A percentile compares a stretch with the other conserved stretches of the same genome.
phyloP scores from a whole-genome alignment of 495 filamentous ascomycete species.

The Xylaria longipes region DNA sequence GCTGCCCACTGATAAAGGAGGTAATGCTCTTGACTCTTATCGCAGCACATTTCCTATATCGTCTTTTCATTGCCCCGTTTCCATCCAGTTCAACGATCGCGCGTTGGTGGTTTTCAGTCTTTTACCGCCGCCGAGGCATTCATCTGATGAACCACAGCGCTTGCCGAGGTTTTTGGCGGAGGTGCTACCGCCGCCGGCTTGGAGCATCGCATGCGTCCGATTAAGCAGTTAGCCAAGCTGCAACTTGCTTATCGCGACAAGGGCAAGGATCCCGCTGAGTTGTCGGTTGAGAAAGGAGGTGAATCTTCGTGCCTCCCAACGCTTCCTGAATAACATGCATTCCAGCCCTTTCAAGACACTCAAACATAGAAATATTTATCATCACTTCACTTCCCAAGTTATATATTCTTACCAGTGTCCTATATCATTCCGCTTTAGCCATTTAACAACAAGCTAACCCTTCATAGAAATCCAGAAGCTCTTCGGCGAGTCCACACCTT shows the following conservation, averaged over 20 bases:
- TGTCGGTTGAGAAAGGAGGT: slow-evolving; percentile 32
- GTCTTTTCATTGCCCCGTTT: neutral
- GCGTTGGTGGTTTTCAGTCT: neutral
- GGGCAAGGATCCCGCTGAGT: slow-evolving; percentile 30
- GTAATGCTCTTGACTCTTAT: slow-evolving; percentile 13
- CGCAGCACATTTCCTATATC: neutral
- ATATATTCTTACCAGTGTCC: neutral
- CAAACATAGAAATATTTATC: neutral
- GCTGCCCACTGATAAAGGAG: slow-evolving; percentile 29
- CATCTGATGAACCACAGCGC: slow-evolving; percentile 31
- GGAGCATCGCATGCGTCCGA: slow-evolving; percentile 53
- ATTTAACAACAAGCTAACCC: neutral
- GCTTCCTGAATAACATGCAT: neutral
- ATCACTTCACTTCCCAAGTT: neutral
- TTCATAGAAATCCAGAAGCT: slow-evolving; percentile 49
- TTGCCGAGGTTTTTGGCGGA: slow-evolving; percentile 33
- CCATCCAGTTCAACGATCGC: neutral
- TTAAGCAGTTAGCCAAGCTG: slow-evolving; percentile 43
- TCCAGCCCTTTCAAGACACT: neutral
- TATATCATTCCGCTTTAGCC: neutral
- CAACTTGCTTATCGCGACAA: slow-evolving; percentile 22
- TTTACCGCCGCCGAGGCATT: slow-evolving; percentile 1
- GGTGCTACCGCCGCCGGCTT: slow-evolving; percentile 43
- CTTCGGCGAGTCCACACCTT: slow-evolving; percentile 50
- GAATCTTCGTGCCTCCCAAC: slow-evolving; percentile 11